phyloP scores from a whole-genome alignment of 2,329 filamentous ascomycete genomes.

The Alternaria novae-zelandiae region DNA sequence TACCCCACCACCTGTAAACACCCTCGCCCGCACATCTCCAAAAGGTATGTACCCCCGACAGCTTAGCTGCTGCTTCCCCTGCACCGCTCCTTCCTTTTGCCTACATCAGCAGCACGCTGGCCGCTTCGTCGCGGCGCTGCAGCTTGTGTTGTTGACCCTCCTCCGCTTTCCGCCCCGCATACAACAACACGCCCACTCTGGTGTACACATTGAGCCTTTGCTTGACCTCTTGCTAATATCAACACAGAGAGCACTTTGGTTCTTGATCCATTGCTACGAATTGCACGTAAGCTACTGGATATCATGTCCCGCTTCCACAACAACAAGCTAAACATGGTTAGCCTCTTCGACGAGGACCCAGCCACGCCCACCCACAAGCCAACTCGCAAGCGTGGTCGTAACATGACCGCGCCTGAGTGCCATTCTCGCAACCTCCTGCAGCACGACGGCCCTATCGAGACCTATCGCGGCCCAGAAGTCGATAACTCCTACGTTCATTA shows the following conservation, averaged over 20 bases:
- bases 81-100: not conserved
- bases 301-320: constrained; percentile 18
- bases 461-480: not conserved
- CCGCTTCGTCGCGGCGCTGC: not conserved
- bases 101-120: not conserved
- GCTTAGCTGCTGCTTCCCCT: not conserved
- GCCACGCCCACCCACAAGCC: not conserved
- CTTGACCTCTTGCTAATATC: not conserved
- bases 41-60: constrained; percentile 4
- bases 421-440: not conserved
- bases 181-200: not conserved
- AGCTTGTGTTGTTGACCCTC: not conserved
- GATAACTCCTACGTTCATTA: not conserved
- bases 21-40: not conserved
- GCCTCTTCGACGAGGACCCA: constrained; percentile 5
- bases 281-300: not conserved
- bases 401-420: not conserved
- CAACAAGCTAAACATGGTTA: constrained; percentile 18
- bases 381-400: not conserved
- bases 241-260: not conserved
- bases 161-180: not conserved
- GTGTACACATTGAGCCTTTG: not conserved
- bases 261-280: not conserved
- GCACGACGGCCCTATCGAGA: not conserved
- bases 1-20: not conserved